A percentile compares a stretch with the other conserved stretches of the same genome.
Conservation (phyloP, 1,139 yeast genomes). For the Yarrowia galli region DNA sequence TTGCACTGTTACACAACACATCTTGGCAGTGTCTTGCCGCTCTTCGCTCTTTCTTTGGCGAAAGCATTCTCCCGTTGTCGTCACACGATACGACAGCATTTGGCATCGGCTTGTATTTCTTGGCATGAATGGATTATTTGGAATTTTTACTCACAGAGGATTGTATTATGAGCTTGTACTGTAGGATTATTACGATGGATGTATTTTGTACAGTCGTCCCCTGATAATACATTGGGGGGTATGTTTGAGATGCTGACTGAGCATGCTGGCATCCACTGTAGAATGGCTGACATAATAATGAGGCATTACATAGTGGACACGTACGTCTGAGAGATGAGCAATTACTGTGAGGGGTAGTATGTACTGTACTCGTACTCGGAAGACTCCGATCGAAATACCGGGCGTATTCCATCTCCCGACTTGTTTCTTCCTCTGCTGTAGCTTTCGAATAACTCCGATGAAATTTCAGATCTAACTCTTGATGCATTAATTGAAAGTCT, state of each 20-base stretch:
- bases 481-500: slow-evolving; percentile 5
- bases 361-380: not conserved
- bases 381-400: not conserved
- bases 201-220: not conserved
- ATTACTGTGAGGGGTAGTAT: not conserved
- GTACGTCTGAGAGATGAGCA: not conserved
- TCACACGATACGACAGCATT: slow-evolving; percentile 28
- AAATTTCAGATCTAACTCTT: slow-evolving; percentile 15
- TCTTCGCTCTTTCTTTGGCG: not conserved
- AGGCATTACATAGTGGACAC: not conserved
- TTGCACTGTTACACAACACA: slow-evolving; percentile 6
- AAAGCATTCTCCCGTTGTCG: slow-evolving; percentile 33
- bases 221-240: too few species aligned
- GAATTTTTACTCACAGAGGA: slow-evolving; percentile 2
- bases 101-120: slow-evolving; percentile 36
- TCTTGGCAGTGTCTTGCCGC: slow-evolving; percentile 10
- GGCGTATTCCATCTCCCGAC: not conserved
- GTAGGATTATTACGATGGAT: too few species aligned
- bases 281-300: not conserved
- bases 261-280: too few species aligned
- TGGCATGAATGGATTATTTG: slow-evolving; percentile 37
- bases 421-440: not conserved
- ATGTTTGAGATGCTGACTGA: too few species aligned
- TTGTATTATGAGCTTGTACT: not conserved
- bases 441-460: not conserved